A percentile compares a stretch with the other conserved stretches of the same genome.
phyloP scores from a whole-genome alignment of 805 yeast species.

The Dipodascus geniculatus region DNA sequence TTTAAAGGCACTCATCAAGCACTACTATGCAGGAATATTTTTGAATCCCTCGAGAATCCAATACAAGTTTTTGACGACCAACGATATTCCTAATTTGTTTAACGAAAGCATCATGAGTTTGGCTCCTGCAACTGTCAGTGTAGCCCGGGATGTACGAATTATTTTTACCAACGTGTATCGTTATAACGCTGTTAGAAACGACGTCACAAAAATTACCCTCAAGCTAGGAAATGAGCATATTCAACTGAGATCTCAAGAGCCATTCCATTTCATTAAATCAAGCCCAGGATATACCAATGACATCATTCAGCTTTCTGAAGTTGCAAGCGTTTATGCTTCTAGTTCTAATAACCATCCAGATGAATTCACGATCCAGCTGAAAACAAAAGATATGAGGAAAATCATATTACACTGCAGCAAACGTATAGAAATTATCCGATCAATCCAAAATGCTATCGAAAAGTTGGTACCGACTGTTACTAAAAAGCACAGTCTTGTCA shows the following conservation, averaged over 20 bases:
- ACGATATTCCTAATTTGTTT: conserved; percentile 34
- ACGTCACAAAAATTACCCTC: conserved; percentile 47
- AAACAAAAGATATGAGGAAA: conserved; percentile 3
- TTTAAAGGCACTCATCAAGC: conserved; percentile 18
- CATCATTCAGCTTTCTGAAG: conserved; percentile 31
- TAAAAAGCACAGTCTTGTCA: background rate
- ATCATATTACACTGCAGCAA: conserved; percentile 6
- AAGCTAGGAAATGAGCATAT: conserved; percentile 61
- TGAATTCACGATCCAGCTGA: conserved; percentile 35
- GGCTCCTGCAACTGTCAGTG: conserved; percentile 30
- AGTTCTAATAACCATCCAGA: conserved; percentile 36
- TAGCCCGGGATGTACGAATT: conserved; percentile 19
- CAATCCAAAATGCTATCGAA: conserved; percentile 9
- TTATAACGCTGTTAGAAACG: conserved; percentile 22
- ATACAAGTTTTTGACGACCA: conserved; percentile 34
- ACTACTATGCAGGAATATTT: conserved; percentile 11
- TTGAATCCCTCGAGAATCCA: conserved; percentile 22
- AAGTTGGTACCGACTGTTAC: background rate
- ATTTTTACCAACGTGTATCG: conserved; percentile 8
- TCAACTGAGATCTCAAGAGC: conserved; percentile 31
- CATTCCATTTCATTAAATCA: conserved; percentile 10
- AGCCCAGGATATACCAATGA: conserved; percentile 19
- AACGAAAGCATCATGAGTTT: conserved; percentile 31
- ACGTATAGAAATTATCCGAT: conserved; percentile 15
- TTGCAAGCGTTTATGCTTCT: conserved; percentile 32